A percentile compares a stretch with the other conserved stretches of the same genome.
Evolutionary conservation across 1,139 yeast genomes (phyloP).

Genomic region (Kurtzmaniella quercitrusa): DNA sequence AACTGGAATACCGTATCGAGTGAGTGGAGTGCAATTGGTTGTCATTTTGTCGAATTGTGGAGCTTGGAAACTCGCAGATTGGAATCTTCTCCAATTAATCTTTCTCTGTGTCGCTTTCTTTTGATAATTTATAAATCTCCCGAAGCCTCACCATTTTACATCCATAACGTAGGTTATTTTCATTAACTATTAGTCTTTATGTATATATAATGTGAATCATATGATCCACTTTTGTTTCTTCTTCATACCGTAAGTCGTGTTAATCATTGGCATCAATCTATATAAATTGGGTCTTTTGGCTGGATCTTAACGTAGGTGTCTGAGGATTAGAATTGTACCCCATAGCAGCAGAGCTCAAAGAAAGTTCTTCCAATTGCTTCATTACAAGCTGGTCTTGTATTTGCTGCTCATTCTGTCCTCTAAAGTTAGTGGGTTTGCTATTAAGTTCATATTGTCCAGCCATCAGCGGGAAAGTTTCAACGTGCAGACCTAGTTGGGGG

Average conservation of each 20-base stretch:
- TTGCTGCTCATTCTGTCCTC: conserved; percentile 11
- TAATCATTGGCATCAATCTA: conserved; percentile 7
- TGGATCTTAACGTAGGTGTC: conserved; percentile 26
- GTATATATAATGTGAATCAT: neutral
- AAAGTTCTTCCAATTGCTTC: conserved; percentile 48
- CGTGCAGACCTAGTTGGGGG: neutral
- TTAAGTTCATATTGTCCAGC: neutral
- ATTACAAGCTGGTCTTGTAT: conserved; percentile 33
- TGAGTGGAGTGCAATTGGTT: too few relatives aligned
- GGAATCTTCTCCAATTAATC: too few relatives aligned
- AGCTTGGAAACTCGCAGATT: too few relatives aligned
- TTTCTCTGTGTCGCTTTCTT: neutral
- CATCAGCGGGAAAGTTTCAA: neutral
- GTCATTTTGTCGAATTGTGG: too few relatives aligned
- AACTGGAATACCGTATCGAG: too few relatives aligned
- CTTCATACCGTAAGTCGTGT: neutral
- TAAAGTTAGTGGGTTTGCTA: conserved; percentile 1
- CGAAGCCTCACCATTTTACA: neutral
- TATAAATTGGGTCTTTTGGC: conserved; percentile 19
- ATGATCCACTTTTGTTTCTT: neutral
- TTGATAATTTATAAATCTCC: too few relatives aligned
- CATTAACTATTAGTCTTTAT: neutral
- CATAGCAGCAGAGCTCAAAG: conserved; percentile 47
- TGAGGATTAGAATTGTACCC: conserved; percentile 48
- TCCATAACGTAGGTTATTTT: neutral